Evolutionary conservation across 2,329 filamentous ascomycete species (phyloP).

Genomic region (Ophiosphaerella narmari): DNA sequence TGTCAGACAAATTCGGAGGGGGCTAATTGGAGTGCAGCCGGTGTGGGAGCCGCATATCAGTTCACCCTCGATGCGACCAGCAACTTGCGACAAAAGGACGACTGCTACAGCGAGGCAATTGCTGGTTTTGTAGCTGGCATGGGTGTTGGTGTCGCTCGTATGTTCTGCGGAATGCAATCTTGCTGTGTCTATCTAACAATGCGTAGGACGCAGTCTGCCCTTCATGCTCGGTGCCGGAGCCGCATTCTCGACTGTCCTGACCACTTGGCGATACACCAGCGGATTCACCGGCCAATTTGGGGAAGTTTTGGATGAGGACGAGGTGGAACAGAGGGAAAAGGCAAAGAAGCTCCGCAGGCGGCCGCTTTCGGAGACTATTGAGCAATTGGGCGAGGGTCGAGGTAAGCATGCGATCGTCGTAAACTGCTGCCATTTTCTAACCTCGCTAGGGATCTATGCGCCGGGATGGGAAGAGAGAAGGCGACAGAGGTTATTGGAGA

Average conservation of each 20-base stretch:
- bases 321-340: slow-evolving; percentile 76
- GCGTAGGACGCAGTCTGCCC: slow-evolving; percentile 67
- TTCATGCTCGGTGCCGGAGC: slow-evolving; percentile 71
- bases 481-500: slow-evolving; percentile 78
- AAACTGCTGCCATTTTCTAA: slow-evolving; percentile 18
- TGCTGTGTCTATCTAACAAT: slow-evolving; percentile 21
- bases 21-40: slow-evolving; percentile 59
- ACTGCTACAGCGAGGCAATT: slow-evolving; percentile 73
- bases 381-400: slow-evolving; percentile 83
- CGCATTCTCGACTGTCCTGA: slow-evolving; percentile 62
- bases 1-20: neutral
- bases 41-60: slow-evolving; percentile 74
- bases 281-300: slow-evolving; percentile 61
- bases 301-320: slow-evolving; percentile 65
- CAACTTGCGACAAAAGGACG: slow-evolving; percentile 85
- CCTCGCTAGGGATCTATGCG: slow-evolving; percentile 70
- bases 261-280: slow-evolving; percentile 70
- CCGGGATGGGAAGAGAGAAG: slow-evolving; percentile 86
- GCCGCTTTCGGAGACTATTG: slow-evolving; percentile 78
- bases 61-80: slow-evolving; percentile 78
- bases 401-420: slow-evolving; percentile 57
- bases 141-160: slow-evolving; percentile 74
- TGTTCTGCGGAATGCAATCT: slow-evolving; percentile 29
- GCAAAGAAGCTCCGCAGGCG: slow-evolving; percentile 74
- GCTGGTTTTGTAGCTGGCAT: slow-evolving; percentile 78